A percentile compares a stretch with the other conserved stretches of the same genome.
phyloP scores from a whole-genome alignment of 805 yeast genomes.

The Metschnikowia matae region DNA sequence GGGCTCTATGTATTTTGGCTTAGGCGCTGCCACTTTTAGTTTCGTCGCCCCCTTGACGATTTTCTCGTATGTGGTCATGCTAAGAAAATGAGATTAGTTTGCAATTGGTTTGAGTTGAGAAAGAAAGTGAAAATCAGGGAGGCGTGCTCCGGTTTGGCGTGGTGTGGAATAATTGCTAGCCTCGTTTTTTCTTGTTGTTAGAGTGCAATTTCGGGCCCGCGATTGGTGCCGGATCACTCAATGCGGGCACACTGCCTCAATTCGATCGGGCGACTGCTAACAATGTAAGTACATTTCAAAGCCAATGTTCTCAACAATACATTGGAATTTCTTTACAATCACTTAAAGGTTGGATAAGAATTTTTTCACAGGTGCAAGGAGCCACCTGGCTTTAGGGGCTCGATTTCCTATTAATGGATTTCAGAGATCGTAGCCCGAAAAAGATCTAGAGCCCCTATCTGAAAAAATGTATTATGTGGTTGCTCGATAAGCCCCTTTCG shows the following conservation, averaged over 20 bases:
- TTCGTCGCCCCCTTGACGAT: constrained; percentile 60
- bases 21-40: constrained; percentile 88
- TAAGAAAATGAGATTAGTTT: neutral
- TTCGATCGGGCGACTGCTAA: neutral
- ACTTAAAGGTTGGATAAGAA: neutral
- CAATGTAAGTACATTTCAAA: neutral
- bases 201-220: constrained; percentile 1
- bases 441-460: neutral
- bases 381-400: neutral
- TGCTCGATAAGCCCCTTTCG: neutral
- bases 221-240: constrained; percentile 3
- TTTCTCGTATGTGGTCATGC: constrained; percentile 48
- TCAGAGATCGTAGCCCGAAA: neutral
- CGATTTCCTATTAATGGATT: neutral
- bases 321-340: neutral
- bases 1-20: constrained; percentile 93
- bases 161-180: neutral
- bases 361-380: neutral
- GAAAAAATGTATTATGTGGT: too few species aligned
- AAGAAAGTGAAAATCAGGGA: neutral
- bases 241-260: constrained; percentile 4
- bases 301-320: too few species aligned
- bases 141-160: neutral
- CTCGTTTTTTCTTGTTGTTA: constrained; percentile 4
- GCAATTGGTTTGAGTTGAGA: neutral